Percentiles rank a stretch among this genome's conserved stretches.
Conservation (phyloP, 1,284 basidiomycete species). For the Mrakiaceae sp. region DNA sequence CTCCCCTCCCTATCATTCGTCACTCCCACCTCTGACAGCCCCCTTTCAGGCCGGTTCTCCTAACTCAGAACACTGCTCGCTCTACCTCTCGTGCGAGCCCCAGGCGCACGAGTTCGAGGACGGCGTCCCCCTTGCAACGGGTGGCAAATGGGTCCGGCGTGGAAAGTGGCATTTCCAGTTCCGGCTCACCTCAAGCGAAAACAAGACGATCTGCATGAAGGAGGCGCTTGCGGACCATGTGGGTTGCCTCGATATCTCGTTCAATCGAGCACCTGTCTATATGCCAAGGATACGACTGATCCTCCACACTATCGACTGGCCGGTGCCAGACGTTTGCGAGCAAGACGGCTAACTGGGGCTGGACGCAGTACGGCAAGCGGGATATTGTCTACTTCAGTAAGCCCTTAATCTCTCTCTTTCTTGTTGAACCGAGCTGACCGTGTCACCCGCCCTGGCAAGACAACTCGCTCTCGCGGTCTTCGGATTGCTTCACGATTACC, state of each 20-base stretch:
- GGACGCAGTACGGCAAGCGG: conserved; percentile 5
- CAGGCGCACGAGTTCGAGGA: conserved; percentile 1
- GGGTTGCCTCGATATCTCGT: too few species aligned
- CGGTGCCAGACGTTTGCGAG: too few species aligned
- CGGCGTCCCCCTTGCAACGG: background rate
- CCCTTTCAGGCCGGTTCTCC: background rate
- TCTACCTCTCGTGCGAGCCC: conserved; percentile 14
- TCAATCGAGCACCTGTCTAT: too few species aligned
- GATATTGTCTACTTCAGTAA: conserved; percentile 3
- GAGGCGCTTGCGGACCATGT: background rate
- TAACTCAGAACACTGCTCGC: conserved; percentile 3
- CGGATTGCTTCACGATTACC: conserved; percentile 28
- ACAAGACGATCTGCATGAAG: conserved; percentile 8
- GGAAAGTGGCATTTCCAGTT: conserved; percentile 10
- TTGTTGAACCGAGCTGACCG: conserved; percentile 24
- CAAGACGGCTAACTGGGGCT: background rate
- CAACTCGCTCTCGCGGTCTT: conserved; percentile 40
- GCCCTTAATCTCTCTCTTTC: too few species aligned
- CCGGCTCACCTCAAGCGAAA: background rate
- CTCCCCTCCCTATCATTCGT: background rate
- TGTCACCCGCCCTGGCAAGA: conserved; percentile 43
- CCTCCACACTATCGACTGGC: too few species aligned
- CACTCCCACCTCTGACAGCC: background rate
- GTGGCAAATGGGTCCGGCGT: background rate
- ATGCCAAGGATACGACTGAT: too few species aligned